phyloP scores from a whole-genome alignment of 2,329 filamentous ascomycete genomes.

The Didymella segeticola region DNA sequence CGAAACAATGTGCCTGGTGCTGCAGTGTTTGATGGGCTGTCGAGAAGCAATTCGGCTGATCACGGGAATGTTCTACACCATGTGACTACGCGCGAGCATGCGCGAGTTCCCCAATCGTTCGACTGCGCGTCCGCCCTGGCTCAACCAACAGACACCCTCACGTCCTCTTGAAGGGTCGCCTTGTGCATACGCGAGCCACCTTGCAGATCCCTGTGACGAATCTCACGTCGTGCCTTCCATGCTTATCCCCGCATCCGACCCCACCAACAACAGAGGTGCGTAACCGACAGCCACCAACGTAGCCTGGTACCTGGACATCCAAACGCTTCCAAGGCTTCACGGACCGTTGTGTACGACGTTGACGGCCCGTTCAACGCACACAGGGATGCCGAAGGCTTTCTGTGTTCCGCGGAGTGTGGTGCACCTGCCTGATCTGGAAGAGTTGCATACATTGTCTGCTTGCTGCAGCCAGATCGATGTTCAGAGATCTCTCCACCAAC shows the following conservation, averaged over 20 bases:
- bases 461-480: not conserved
- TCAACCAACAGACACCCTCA: not conserved
- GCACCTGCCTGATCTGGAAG: constrained; percentile 15
- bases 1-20: too few species aligned
- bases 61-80: not conserved
- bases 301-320: constrained; percentile 3
- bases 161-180: constrained; percentile 5
- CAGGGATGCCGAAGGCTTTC: not conserved
- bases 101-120: not conserved
- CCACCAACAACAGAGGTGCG: not conserved
- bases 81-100: not conserved
- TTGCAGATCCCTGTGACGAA: constrained; percentile 10
- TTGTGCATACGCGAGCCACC: constrained; percentile 8
- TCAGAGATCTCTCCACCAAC: constrained; percentile 5
- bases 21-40: not conserved
- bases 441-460: not conserved
- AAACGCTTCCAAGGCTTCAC: not conserved
- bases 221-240: not conserved
- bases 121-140: constrained; percentile 2
- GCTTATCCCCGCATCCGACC: constrained; percentile 9
- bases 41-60: not conserved
- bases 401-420: not conserved
- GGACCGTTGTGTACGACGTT: not conserved
- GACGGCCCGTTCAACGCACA: not conserved
- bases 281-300: not conserved